phyloP scores from a whole-genome alignment of 345 rosid species.

The Orychophragmus violaceus region DNA sequence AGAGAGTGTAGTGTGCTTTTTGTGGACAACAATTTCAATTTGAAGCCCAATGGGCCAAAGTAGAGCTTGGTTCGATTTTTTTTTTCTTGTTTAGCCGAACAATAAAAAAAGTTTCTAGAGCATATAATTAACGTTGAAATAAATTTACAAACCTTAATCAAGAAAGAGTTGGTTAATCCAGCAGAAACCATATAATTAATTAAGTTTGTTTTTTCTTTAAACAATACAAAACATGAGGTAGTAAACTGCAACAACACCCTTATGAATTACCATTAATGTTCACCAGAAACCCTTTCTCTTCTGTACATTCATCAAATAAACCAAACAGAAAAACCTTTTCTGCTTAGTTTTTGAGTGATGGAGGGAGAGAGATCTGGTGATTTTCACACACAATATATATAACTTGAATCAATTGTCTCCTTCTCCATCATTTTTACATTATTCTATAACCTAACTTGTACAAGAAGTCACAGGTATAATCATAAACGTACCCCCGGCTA shows the following conservation, averaged over 20 bases:
- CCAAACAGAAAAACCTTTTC: constrained; percentile 11
- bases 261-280: constrained; percentile 1
- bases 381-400: background rate
- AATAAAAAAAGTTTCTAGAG: background rate
- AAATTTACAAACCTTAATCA: background rate
- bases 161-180: constrained; percentile 15
- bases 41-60: too few relatives aligned
- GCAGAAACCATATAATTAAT: constrained; percentile 7
- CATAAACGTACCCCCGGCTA: background rate
- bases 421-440: background rate
- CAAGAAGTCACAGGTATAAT: constrained; percentile 1
- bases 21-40: too few relatives aligned
- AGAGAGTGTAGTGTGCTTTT: too few relatives aligned
- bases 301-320: background rate
- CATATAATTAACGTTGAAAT: background rate
- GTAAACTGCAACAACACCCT: background rate
- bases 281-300: constrained; percentile 13
- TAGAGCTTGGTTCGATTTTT: too few relatives aligned
- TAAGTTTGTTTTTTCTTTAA: constrained; percentile 8
- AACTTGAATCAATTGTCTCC: background rate
- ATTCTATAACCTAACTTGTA: constrained; percentile 3
- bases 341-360: background rate
- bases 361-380: background rate
- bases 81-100: too few relatives aligned
- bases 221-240: constrained; percentile 1